A percentile compares a stretch with the other conserved stretches of the same genome.
Evolutionary conservation across 192 early-diverging fungal genomes (phyloP).

Genomic region (Coemansia asiatica): DNA sequence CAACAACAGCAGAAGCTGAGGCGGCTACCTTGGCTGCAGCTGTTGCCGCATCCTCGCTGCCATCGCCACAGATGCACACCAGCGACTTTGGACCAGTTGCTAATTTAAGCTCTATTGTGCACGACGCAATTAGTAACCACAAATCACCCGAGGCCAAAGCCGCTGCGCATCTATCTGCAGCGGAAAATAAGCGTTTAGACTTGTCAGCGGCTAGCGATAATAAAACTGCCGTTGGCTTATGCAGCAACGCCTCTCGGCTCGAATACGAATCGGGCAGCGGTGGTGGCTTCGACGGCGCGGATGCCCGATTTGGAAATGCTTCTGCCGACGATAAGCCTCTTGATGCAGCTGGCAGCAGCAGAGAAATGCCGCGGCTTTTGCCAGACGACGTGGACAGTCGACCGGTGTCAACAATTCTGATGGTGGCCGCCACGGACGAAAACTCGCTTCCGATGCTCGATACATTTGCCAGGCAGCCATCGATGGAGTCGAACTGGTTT

Average conservation of each 20-base stretch:
- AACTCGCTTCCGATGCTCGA: conserved; percentile 17
- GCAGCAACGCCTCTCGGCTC: neutral
- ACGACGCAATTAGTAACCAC: neutral
- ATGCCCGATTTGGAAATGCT: conserved; percentile 7
- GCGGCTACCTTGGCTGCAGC: conserved; percentile 1
- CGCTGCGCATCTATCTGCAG: neutral
- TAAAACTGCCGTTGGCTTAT: neutral
- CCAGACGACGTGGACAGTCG: conserved; percentile 12
- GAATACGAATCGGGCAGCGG: neutral
- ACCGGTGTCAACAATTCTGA: conserved; percentile 27
- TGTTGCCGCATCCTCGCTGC: conserved; percentile 5
- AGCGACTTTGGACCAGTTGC: conserved; percentile 7
- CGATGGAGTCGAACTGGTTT: conserved; percentile 35
- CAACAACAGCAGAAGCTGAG: neutral
- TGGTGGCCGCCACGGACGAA: conserved; percentile 41
- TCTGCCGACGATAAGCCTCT: conserved; percentile 11
- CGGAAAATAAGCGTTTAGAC: neutral
- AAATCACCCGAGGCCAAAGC: neutral
- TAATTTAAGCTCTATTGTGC: neutral
- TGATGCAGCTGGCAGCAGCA: neutral
- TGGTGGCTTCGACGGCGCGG: conserved; percentile 8
- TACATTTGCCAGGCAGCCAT: neutral
- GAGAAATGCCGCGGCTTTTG: neutral
- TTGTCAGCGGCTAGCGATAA: neutral
- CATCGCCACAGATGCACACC: conserved; percentile 26